phyloP scores from a whole-genome alignment of 495 filamentous ascomycete genomes.

The Elaphomyces granulatus region DNA sequence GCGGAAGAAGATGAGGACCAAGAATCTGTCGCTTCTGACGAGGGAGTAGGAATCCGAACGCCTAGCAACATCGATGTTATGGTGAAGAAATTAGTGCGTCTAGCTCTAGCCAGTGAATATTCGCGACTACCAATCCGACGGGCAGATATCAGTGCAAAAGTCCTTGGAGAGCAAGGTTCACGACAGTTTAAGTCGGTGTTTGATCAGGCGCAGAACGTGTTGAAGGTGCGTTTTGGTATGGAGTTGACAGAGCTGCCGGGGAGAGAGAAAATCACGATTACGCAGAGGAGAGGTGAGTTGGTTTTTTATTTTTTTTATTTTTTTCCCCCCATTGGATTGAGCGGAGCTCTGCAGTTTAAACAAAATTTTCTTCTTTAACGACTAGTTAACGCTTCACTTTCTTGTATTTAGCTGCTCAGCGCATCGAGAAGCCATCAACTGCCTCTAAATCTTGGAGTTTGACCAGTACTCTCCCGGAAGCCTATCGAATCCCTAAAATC shows the following conservation, averaged over 20 bases:
- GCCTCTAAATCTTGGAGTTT: conserved; percentile 63
- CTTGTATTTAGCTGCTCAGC: conserved; percentile 44
- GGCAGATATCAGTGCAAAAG: conserved; percentile 62
- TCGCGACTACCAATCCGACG: conserved; percentile 63
- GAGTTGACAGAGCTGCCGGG: conserved; percentile 67
- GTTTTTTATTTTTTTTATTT: not conserved
- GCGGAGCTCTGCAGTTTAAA: too few species aligned
- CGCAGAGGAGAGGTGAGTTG: conserved; percentile 55
- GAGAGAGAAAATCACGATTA: conserved; percentile 63
- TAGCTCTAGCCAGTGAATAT: conserved; percentile 80
- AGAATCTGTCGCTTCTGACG: conserved; percentile 8
- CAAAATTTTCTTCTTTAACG: conserved; percentile 2
- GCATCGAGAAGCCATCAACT: conserved; percentile 29
- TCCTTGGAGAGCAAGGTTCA: conserved; percentile 25
- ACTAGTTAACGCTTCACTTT: conserved; percentile 1
- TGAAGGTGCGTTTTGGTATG: conserved; percentile 66
- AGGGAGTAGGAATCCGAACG: conserved; percentile 16
- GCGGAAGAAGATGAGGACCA: conserved; percentile 11
- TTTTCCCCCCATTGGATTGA: too few species aligned
- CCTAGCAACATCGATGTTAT: conserved; percentile 44
- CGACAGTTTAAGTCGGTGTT: conserved; percentile 57
- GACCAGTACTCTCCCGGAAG: conserved; percentile 48
- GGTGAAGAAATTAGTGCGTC: conserved; percentile 81
- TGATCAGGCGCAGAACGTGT: conserved; percentile 46
- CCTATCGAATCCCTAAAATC: conserved; percentile 49